phyloP scores from a whole-genome alignment of 1,284 basidiomycete species.

The Irpex sp. region DNA sequence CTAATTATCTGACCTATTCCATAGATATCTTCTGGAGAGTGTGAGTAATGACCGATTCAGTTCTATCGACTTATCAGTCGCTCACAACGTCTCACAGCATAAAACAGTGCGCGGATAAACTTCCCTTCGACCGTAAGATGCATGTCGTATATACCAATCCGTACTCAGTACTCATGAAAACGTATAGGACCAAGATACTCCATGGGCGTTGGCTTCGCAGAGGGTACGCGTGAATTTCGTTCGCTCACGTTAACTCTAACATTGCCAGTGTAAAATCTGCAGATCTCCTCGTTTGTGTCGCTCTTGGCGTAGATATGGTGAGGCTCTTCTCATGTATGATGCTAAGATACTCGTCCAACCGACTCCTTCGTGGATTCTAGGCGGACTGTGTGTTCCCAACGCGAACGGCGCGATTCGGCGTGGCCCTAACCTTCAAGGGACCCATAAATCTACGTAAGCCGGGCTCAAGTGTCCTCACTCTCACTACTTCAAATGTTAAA shows the following conservation, averaged over 20 bases:
- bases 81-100: slow-evolving; percentile 48
- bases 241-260: not conserved
- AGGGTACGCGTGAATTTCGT: slow-evolving; percentile 50
- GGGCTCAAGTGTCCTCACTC: not conserved
- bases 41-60: slow-evolving; percentile 36
- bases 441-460: slow-evolving; percentile 70
- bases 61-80: not conserved
- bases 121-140: slow-evolving; percentile 67
- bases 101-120: slow-evolving; percentile 70
- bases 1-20: not conserved
- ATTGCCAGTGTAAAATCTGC: not conserved
- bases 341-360: not conserved
- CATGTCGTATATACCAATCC: not conserved
- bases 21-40: slow-evolving; percentile 81
- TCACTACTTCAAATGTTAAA: not conserved
- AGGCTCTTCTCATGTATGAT: slow-evolving; percentile 10
- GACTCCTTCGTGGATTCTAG: slow-evolving; percentile 31
- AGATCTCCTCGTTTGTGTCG: slow-evolving; percentile 85
- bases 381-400: slow-evolving; percentile 90
- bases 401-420: slow-evolving; percentile 81
- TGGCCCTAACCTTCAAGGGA: slow-evolving; percentile 75
- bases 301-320: slow-evolving; percentile 88
- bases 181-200: slow-evolving; percentile 73
- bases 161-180: not conserved
- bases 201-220: slow-evolving; percentile 87